These are phyloP conservation scores for Saccharomyces hybrid DNA, from an alignment of 1,139 yeast genomes.

Conservation along the genomic window DNA sequence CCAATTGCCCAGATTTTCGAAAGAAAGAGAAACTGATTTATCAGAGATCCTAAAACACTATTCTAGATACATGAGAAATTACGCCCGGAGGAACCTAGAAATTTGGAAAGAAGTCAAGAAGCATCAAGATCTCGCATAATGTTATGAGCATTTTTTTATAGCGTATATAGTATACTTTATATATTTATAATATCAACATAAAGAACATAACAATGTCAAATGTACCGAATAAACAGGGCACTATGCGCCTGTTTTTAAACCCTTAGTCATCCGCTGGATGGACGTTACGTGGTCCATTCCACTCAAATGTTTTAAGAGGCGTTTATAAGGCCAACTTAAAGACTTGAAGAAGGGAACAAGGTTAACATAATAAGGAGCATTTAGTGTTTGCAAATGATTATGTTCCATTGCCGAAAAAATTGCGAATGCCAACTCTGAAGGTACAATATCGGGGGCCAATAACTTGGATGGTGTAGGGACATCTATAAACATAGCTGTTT, in stretches of 20 bases:
- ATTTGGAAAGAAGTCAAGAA: constrained; percentile 34
- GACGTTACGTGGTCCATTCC: constrained; percentile 28
- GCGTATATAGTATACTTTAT: not conserved
- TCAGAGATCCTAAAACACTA: constrained; percentile 21
- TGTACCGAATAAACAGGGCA: not conserved
- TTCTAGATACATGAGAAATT: constrained; percentile 28
- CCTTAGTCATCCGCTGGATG: not conserved
- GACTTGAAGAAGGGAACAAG: constrained; percentile 64
- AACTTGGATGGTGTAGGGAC: constrained; percentile 63
- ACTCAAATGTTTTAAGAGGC: constrained; percentile 19
- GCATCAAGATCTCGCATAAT: constrained; percentile 9
- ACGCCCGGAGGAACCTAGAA: constrained; percentile 31
- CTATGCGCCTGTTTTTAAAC: not conserved
- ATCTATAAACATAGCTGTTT: constrained; percentile 61
- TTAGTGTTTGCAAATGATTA: constrained; percentile 64
- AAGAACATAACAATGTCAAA: not conserved
- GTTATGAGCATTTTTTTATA: not conserved
- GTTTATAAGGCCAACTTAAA: constrained; percentile 62
- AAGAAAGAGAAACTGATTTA: constrained; percentile 26
- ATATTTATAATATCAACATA: not conserved
- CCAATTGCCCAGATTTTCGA: constrained; percentile 25
- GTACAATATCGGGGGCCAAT: constrained; percentile 77
- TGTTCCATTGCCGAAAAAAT: constrained; percentile 50
- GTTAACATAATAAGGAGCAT: constrained; percentile 67
- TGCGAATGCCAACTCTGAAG: constrained; percentile 51